phyloP scores from a whole-genome alignment of 2,329 filamentous ascomycete species.

The Zalaria sp. region DNA sequence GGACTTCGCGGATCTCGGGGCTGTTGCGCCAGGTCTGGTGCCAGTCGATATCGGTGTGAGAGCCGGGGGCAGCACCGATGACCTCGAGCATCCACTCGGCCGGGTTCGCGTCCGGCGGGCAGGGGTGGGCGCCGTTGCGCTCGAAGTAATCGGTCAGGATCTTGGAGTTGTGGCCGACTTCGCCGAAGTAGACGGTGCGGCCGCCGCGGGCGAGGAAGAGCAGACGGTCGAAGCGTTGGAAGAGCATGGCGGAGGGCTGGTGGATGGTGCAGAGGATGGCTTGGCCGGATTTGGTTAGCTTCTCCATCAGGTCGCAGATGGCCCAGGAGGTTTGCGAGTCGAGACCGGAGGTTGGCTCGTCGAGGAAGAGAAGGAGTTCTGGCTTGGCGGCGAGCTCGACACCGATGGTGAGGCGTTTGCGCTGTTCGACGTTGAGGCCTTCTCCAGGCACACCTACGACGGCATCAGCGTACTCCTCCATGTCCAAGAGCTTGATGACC shows the following conservation, averaged over 20 bases:
- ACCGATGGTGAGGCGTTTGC: slow-evolving; percentile 75
- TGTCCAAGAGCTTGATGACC: slow-evolving; percentile 79
- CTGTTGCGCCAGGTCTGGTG: slow-evolving; percentile 33
- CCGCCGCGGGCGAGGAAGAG: slow-evolving; percentile 66
- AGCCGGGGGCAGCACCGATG: slow-evolving; percentile 37
- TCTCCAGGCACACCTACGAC: slow-evolving; percentile 83
- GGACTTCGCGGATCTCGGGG: slow-evolving; percentile 29
- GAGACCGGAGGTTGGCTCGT: slow-evolving; percentile 88
- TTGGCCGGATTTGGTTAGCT: slow-evolving; percentile 76
- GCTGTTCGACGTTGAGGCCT: slow-evolving; percentile 57
- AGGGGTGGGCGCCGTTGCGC: slow-evolving; percentile 50
- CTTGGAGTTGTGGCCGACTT: slow-evolving; percentile 57
- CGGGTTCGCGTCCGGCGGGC: slow-evolving; percentile 58
- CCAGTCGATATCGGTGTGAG: slow-evolving; percentile 37
- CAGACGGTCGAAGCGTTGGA: slow-evolving; percentile 77
- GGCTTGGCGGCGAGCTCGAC: slow-evolving; percentile 94
- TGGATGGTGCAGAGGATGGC: slow-evolving; percentile 96
- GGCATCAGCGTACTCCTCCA: slow-evolving; percentile 81
- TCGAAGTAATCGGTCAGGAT: slow-evolving; percentile 64
- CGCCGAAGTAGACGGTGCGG: slow-evolving; percentile 67
- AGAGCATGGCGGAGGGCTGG: slow-evolving; percentile 89
- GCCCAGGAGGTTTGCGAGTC: slow-evolving; percentile 91
- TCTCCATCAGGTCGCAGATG: slow-evolving; percentile 76
- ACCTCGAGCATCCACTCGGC: slow-evolving; percentile 65
- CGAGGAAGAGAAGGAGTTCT: slow-evolving; percentile 75